Evolutionary conservation across 225 moss, liverwort and hornwort species (phyloP), one percentile per base, ranked within the genome.

Genomic region (Ulota crispa): DNA sequence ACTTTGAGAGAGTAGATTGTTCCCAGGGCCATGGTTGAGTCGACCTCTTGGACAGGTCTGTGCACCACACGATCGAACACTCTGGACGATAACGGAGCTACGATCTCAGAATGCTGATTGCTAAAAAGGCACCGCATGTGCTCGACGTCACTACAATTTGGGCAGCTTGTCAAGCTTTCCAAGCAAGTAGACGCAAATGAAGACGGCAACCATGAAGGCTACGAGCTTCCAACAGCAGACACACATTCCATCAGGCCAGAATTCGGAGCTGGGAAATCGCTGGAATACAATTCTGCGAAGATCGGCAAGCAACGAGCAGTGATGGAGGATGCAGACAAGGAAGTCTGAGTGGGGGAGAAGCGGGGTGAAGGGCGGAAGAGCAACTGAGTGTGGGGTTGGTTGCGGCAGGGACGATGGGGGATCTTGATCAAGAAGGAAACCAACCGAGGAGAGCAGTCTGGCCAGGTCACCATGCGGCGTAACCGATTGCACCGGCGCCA

Each of bases 1-100:
- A 88, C 88, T 53, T 83, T 88, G 54, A 88, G 66, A 42, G 90
- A 71, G 71, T 86, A 90, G 70, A 80, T 75, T 41, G 88, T 90
- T 23, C 90, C 90, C 61, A 90, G 57, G 19, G 82, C 86, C 90
- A 90, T 45, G 12, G 14, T 90, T 37, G 14, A 9, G 47, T 39
- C 37, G 39, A 72, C 15, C 13, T 41, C 66, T 15, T 37, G n/a
- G 60, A 10, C 47, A 19, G 39, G 15, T 24, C 20, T 15, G 47
- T 14, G 23, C 68, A 52, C 73, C 52, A 60, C 77, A 59, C 19
- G 6, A 43, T 39, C 43, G 45, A 26, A 30, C 28, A 21, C 24
- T 14, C 30, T 55, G 37, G n/a, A 23, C 6, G 15, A 11, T 4
- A 12, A 9, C 41, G 47, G 19, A 62, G 20, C 26, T 45, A 47